A percentile compares a stretch with the other conserved stretches of the same genome.
Conservation (phyloP, 2,329 filamentous ascomycete genomes). For the Botrytis cinerea region DNA sequence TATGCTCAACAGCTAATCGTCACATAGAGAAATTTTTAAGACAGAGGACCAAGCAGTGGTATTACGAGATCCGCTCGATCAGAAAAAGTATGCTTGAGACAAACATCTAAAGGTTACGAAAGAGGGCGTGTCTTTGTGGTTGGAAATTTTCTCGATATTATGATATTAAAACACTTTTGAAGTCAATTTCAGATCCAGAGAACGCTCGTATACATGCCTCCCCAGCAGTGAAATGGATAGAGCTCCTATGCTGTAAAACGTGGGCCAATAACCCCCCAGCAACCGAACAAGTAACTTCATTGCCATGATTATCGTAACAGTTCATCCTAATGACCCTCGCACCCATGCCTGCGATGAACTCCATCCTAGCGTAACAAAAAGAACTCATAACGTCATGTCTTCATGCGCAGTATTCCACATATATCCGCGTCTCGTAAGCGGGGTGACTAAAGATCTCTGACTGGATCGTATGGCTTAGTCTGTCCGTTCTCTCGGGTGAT, state of each 20-base stretch:
- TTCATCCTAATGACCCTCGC: not conserved
- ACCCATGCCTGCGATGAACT: not conserved
- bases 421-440: not conserved
- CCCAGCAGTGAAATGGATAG: not conserved
- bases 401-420: not conserved
- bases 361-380: slow-evolving; percentile 2
- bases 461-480: slow-evolving; percentile 28
- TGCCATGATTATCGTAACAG: not conserved
- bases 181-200: not conserved
- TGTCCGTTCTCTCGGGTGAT: not conserved
- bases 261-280: not conserved
- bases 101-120: not conserved
- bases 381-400: not conserved
- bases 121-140: not conserved
- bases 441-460: slow-evolving; percentile 26
- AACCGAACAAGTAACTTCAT: not conserved
- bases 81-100: not conserved
- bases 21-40: not conserved
- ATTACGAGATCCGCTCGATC: not conserved
- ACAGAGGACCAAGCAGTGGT: not conserved
- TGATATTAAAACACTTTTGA: slow-evolving; percentile 14
- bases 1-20: not conserved
- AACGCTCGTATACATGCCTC: not conserved
- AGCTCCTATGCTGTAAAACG: not conserved
- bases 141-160: not conserved